Evolutionary conservation across 1,284 basidiomycete species (phyloP), one percentile per base, ranked within the genome.

Genomic region (Irpex sp.): DNA sequence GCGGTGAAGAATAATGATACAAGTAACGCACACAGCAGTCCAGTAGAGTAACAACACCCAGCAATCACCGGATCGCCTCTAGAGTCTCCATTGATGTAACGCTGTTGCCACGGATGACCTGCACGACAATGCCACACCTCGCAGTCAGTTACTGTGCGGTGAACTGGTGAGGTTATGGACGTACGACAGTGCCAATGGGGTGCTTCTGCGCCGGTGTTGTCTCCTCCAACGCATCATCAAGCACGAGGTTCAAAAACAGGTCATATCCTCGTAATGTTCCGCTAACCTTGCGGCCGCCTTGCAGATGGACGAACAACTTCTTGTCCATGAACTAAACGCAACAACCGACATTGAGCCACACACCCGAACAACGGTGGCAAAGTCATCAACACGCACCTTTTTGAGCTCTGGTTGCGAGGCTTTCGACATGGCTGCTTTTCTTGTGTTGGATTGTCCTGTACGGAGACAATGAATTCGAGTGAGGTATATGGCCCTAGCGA

Each of bases 231-330:
- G 94, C 93, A 70, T 98, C 93, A 74, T 99, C 96, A 72, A 99
- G 87, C 63, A 99, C 96, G 49, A 99, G 84, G 76, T 99, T 99
- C 74, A 99, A 80, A 81, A 99, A 99, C 69, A 99, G 90, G 81
- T 99, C 97, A 77, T 96, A 99, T 45, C 96, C 96, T 65, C 97
- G 88, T 60, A 99, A 79, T n/a, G 88, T 89, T 61, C 96, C 96
- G 76, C 93, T 94, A 69, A 99, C 91, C 82, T 93, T 94, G 69
- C 96, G 90, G 61, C 94, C 94, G 59, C 96, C 97, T 74, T 99
- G 96, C 6, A 99, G 82, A 78, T 98, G 89, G 71, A 99, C 83
- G 76, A 94, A 95, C 68, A 98, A 80, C 69, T 91, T 92, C 81
- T 98, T 97, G 85, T 99, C 97, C 93, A 99, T 98, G 74, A 97